Evolutionary conservation across 2,329 filamentous ascomycete species (phyloP).

Genomic region (Alternaria tenuissima): DNA sequence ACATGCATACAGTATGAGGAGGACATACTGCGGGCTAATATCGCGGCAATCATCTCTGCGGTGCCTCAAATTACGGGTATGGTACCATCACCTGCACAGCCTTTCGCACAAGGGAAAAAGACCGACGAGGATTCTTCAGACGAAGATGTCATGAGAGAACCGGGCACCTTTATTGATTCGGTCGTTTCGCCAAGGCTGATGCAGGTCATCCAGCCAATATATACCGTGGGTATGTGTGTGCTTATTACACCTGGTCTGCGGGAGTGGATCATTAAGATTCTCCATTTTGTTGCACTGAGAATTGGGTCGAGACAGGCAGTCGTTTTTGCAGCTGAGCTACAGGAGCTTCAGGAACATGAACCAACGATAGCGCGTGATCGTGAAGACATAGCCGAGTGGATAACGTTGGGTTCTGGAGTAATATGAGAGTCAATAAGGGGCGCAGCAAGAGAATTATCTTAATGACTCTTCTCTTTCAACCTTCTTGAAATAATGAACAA

Average conservation of each 20-base stretch:
- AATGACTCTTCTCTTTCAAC: neutral
- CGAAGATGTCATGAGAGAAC: neutral
- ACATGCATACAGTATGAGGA: conserved; percentile 20
- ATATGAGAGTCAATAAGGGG: neutral
- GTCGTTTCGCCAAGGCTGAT: conserved; percentile 33
- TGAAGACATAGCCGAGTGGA: conserved; percentile 1
- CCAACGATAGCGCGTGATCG: neutral
- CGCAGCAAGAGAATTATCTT: neutral
- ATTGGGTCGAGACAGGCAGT: conserved; percentile 40
- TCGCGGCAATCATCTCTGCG: conserved; percentile 32
- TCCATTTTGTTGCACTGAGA: conserved; percentile 32
- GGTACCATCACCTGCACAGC: conserved; percentile 31
- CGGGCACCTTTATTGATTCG: conserved; percentile 34
- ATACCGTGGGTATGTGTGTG: conserved; percentile 24
- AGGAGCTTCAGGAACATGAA: conserved; percentile 13
- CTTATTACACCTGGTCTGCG: conserved; percentile 24
- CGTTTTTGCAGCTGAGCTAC: conserved; percentile 33
- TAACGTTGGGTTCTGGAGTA: neutral
- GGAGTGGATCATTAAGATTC: conserved; percentile 33
- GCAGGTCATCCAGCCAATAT: conserved; percentile 41
- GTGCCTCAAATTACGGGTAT: conserved; percentile 42
- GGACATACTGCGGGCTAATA: conserved; percentile 20
- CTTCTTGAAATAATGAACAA: neutral
- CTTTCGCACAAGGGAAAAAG: neutral
- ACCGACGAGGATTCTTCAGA: neutral